Evolutionary conservation across 1,284 basidiomycete species (phyloP), one percentile per base, ranked within the genome.

Genomic region (Austroboletus novae-zelandiae): DNA sequence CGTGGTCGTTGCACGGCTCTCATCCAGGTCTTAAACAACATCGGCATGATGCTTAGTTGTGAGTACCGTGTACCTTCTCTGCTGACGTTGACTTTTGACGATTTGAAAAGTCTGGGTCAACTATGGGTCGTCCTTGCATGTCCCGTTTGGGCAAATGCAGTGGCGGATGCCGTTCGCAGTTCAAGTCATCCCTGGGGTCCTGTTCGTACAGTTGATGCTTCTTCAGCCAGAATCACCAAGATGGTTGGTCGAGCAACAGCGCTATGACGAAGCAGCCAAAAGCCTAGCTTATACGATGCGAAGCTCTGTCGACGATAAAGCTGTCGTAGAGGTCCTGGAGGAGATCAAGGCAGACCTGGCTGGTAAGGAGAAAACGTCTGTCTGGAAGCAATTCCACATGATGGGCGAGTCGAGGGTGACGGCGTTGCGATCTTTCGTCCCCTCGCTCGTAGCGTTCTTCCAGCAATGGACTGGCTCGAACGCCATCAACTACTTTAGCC

Each of bases 401-500:
- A 74, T 80, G 76, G 71, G 68, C 45, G 76, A 74, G 49, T 77
- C 71, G 43, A 71, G 62, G 42, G 57, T 57, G 43, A 78, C 70
- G 52, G 74, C 68, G 48, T 59, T 79, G 34, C 71, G 77, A 48
- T 78, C 76, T 48, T 71, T 78, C 50, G 78, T 81, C 37, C 79
- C 80, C 13, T 71, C 74, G 0, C 59, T 80, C 36, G 71, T 80
- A 53, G 80, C 81, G 72, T 73, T 78, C 52, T 74, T 75, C 55
- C 80, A 83, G 64, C 79, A 82, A 63, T 81, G 77, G 73, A 77
- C 74, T 1, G 83, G 83, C 9, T 80, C 81, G 41, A 83, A 84
- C 58, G 74, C 77, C 0, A 79, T 84, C 66, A 78, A 80, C 54
- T 84, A 85, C 65, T 77, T 73, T 50, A 74, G 72, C 52, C 76